Evolutionary conservation across 495 filamentous ascomycete genomes (phyloP), one percentile per base, ranked within the genome.

Genomic region (Xylaria flabelliformis): DNA sequence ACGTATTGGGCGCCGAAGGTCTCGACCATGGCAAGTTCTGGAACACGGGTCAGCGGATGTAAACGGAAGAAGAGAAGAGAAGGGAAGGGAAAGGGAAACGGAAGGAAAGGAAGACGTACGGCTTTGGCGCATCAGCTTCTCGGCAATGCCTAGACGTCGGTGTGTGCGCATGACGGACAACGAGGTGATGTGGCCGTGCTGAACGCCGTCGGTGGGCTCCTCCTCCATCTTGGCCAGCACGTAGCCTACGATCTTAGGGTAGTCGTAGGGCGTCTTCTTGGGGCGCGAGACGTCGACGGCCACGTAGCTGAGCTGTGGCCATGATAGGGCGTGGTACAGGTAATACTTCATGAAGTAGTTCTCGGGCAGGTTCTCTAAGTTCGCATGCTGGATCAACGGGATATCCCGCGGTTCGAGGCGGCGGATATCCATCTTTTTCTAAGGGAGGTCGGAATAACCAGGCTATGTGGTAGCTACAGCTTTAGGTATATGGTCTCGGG

Each of bases 341-440:
- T 99, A 99, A 88, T 99, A 99, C 89, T 99, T 99, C 83, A 97
- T 90, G 83, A 98, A 98, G 88, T 99, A 99, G 87, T 99, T 99
- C 84, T 99, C 96, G 76, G 96, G 96, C 39, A 99, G 88, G 85
- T 99, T 99, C 79, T 97, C 97, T 81, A 98, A 94, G 86, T 99
- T 99, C 75, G 96, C 94, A 83, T 94, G 93, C 85, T 99, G 96
- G 77, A 99, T 95, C 75, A 97, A 91, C 56, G 93, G 96, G 75
- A 97, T 95, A 84, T 95, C 93, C 70, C 90, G 88, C 68, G 92
- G 83, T 71, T 83, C 86, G 72, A 95, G 87, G 53, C 92, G 83
- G 53, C 93, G 89, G 81, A 95, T 94, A 81, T 95, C 93, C 93
- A 95, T 95, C 7, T 48, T 34, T 12, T 10, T 39, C 15, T 10